Evolutionary conservation across 768 basidiomycete species (phyloP).

Genomic region (Russula compacta): DNA sequence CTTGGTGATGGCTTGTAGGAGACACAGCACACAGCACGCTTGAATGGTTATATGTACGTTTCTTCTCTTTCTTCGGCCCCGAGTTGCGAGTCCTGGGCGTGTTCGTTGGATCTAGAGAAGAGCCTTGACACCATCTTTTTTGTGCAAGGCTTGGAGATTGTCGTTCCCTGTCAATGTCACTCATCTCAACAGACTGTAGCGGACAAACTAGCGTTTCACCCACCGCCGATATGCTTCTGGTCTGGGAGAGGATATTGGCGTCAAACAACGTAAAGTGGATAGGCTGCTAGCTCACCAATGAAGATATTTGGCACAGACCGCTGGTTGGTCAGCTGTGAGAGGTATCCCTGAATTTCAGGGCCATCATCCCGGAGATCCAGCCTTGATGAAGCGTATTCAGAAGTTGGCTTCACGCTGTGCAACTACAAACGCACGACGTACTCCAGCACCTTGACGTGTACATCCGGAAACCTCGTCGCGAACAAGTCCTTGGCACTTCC

Average conservation of each 20-base stretch:
- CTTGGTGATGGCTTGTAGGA: too few species aligned
- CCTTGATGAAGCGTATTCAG: slow-evolving; percentile 31
- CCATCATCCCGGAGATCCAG: slow-evolving; percentile 54
- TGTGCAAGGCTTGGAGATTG: slow-evolving; percentile 13
- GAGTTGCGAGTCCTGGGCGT: background rate
- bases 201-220: slow-evolving; percentile 5
- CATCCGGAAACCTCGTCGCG: slow-evolving; percentile 26
- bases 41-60: background rate
- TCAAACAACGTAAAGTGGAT: background rate
- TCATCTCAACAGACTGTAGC: too few species aligned
- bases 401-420: background rate
- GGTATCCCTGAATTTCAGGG: slow-evolving; percentile 54
- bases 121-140: slow-evolving; percentile 7
- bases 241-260: slow-evolving; percentile 26
- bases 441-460: slow-evolving; percentile 30
- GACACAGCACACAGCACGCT: background rate
- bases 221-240: slow-evolving; percentile 48
- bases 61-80: background rate
- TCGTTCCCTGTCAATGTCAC: slow-evolving; percentile 11
- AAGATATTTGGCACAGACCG: slow-evolving; percentile 72
- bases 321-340: slow-evolving; percentile 54
- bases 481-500: slow-evolving; percentile 32
- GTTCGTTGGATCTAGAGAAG: slow-evolving; percentile 4
- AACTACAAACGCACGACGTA: slow-evolving; percentile 19
- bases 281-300: slow-evolving; percentile 39